Base-by-base conservation (phyloP, 305 asterid species). In the Solanum hybrid region DNA sequence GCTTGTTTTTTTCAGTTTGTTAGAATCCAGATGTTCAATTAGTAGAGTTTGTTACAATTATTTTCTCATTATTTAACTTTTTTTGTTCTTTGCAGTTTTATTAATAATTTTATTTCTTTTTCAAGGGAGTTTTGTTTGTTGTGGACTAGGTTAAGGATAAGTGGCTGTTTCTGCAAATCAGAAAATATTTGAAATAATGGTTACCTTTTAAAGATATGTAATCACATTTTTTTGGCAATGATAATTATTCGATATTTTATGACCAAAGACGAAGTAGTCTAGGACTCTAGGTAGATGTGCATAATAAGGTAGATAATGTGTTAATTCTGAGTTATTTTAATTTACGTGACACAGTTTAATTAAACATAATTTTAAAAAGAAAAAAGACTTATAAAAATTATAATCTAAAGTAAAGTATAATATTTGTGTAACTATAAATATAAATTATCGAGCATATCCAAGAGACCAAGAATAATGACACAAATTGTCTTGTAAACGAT, bases 141-240 rank as follows among this genome's bases (percentile, higher is more conserved):
- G 70, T 82, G 72, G 13, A 39, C 15, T 4, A 15, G 87, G 26
- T 26, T 14, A 14, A 26, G 36, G 14, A 17, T 14, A 82, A 82
- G 3, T 82, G 87, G 61, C 57, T 39, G 87, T 82, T 82, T 39
- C 87, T 82, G 87, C 22, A 82, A 82, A 82, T 38, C 13, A 82
- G 70, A 38, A 80, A 80, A 26, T 26, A 76, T 7, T 29, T 33
- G 34, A 39, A 82, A 39, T 9, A 41, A 38, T 82, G 34, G 26
- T 27, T 27, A 82, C 13, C 15, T 27, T 81, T 12, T 26, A 81
- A 81, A 17, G 37, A 39, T 32, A 77, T 15, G 39, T 39, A 26
- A 41, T 82, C 15, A 41, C 37, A 5, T 26, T 27, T 34, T 57
- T 12, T 81, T 24, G 32, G 7, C 34, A 7, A 4, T 81, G 36